phyloP scores from a whole-genome alignment of 768 basidiomycete genomes.

The Boletales sp. region DNA sequence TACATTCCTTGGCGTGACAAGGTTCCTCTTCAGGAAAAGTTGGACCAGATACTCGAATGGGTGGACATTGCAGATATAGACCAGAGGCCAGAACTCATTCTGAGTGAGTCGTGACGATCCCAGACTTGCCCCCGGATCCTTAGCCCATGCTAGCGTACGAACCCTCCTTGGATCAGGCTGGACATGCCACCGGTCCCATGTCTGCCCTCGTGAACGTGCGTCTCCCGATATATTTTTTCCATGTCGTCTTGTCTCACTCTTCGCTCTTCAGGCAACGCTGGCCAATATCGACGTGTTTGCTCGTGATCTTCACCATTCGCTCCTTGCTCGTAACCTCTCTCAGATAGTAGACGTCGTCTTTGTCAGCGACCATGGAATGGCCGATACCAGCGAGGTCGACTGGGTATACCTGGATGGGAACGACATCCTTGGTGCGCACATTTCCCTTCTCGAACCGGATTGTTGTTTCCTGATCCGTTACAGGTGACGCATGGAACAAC shows the following conservation, averaged over 20 bases:
- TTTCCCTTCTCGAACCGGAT: not conserved
- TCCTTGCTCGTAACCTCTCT: conserved; percentile 70
- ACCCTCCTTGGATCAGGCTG: conserved; percentile 83
- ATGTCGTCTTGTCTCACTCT: not conserved
- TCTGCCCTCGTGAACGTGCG: conserved; percentile 70
- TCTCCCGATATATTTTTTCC: not conserved
- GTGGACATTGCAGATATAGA: conserved; percentile 67
- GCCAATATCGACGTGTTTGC: conserved; percentile 70
- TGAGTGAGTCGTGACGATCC: conserved; percentile 43
- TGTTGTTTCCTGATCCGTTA: not conserved
- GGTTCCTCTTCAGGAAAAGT: conserved; percentile 58
- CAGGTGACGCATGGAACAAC: conserved; percentile 24
- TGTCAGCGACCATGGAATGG: conserved; percentile 92
- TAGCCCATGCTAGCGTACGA: conserved; percentile 58
- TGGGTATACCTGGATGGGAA: conserved; percentile 69
- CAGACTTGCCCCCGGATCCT: not conserved
- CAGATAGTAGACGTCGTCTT: conserved; percentile 86
- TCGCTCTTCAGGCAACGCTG: conserved; percentile 52
- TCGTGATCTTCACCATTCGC: conserved; percentile 56
- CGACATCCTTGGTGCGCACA: conserved; percentile 24
- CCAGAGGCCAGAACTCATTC: conserved; percentile 71
- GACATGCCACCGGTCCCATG: conserved; percentile 67
- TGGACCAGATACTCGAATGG: conserved; percentile 77
- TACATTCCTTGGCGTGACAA: conserved; percentile 75
- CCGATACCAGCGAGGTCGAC: conserved; percentile 76